Evolutionary conservation across 1,284 basidiomycete species (phyloP), one percentile per base, ranked within the genome.

Genomic region (Volvariella volvacea): DNA sequence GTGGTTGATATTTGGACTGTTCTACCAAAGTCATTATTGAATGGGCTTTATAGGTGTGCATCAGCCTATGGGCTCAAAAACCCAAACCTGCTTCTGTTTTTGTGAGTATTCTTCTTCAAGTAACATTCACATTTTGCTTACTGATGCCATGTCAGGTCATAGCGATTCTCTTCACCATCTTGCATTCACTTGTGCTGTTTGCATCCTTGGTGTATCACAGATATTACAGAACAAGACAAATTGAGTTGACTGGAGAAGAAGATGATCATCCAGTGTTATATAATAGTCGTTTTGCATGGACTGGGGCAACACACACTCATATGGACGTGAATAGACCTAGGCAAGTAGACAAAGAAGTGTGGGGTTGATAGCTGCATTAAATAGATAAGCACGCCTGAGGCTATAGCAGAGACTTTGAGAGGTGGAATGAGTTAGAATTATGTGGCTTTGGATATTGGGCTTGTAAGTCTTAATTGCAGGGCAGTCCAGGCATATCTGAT

Each of bases 1-100:
- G 74, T 80, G 1, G 60, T 90, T 33, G 88, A 91, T 50, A 65
- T 88, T 8, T 68, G 90, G 44, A 76, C 72, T 47, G 72, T 89
- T 19, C 59, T 95, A 22, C 76, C 83, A 2, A 69, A 73, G 21
- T 69, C 72, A 3, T 61, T 92, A 1, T 55, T 88, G 16, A 59
- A 67, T 31, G 75, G 80, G 8, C 80, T 80, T 0, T 83, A 76
- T 49, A n/a, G 85, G 71, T 85, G 19, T 78, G 74, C 46, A 64
- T 80, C 12, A 76, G 75, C 49, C 64, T 86, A 2, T 86, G 80
- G 80, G 60, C 62, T n/a, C 60, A 67, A 7, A 57, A 66, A 21
- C 80, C 79, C 0, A 85, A 85, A 50, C 79, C 81, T 1, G 66
- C 67, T 8, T 68, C 74, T 2, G 76, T 87, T 16, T 74, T 74